Percentiles rank a stretch among this genome's conserved stretches.
These are phyloP conservation scores for Cucurbitaria berberidis DNA, from an alignment of 2,329 filamentous ascomycete genomes.

Conservation along the genomic window DNA sequence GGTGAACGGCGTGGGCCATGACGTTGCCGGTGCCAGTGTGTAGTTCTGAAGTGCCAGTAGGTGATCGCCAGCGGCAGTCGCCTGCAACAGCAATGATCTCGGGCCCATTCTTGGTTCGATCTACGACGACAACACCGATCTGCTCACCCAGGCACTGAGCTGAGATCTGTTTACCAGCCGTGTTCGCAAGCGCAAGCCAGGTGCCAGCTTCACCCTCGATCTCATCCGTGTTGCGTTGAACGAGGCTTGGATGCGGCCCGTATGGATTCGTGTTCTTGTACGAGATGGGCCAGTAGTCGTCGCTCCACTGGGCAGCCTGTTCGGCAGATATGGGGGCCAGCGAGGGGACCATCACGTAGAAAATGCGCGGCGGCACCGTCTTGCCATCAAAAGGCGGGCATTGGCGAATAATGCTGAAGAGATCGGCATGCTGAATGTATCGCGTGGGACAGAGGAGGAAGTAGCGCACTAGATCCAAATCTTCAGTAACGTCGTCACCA, in stretches of 20 bases:
- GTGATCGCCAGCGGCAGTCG: conserved; percentile 72
- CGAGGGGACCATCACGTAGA: conserved; percentile 71
- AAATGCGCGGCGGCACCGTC: conserved; percentile 59
- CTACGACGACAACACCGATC: conserved; percentile 77
- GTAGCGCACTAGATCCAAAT: conserved; percentile 51
- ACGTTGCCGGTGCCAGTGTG: conserved; percentile 66
- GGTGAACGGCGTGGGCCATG: conserved; percentile 77
- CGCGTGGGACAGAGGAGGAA: conserved; percentile 60
- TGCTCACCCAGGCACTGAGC: conserved; percentile 67
- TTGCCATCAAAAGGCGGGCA: conserved; percentile 49
- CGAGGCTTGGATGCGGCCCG: conserved; percentile 78
- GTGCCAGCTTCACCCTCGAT: conserved; percentile 67
- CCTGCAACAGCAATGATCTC: conserved; percentile 75
- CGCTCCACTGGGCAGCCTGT: conserved; percentile 76
- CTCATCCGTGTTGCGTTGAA: conserved; percentile 72
- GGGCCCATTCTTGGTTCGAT: conserved; percentile 54
- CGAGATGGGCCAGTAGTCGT: conserved; percentile 81
- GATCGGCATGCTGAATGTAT: conserved; percentile 60
- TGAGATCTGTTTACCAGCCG: conserved; percentile 66
- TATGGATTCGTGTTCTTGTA: conserved; percentile 89
- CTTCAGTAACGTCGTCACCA: conserved; percentile 32
- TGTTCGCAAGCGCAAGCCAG: conserved; percentile 72
- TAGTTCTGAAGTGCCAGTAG: conserved; percentile 26
- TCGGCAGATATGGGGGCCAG: conserved; percentile 76
- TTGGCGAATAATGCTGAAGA: conserved; percentile 41